Evolutionary conservation across 257 asterid genomes (phyloP), one percentile per base, ranked within the genome.

Genomic region (Datura wrightii): DNA sequence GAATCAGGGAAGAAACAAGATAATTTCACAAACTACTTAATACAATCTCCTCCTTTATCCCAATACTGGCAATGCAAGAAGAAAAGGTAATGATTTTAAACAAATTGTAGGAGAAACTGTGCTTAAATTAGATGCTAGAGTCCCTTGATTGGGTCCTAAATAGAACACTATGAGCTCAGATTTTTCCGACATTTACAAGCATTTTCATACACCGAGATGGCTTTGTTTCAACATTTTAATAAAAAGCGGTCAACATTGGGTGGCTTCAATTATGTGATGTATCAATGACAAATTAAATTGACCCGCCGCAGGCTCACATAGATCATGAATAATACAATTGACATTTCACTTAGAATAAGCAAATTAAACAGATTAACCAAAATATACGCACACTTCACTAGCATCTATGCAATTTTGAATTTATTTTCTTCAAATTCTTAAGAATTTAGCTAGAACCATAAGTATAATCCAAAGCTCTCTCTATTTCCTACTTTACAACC

Each of bases 21-120:
- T 34, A 78, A 78, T 14, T 52, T 52, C 48, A 3, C 15, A 34
- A 14, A 52, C 31, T 52, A 52, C 48, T 31, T 78, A 0, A 3
- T 34, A 3, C 10, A 31, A 31, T 7, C 5, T 3, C 48, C 82
- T 76, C 24, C 46, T 50, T 3, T 14, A 78, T 52, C n/a, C 15
- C 48, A 52, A 78, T 10, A 3, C 48, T 74, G 59, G 80, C 80
- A 74, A 48, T 7, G 80, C 41, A 11, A 74, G 80, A 76, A 76
- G 11, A 74, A 42, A 13, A 46, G 41, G 9, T 71, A 42, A 71
- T 44, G 71, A 31, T 31, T 63, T 46, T 13, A 74, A 3, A 54
- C 44, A 74, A 24, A 50, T 48, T 11, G 24, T 3, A 74, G 60
- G 60, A 19, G 80, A 74, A 50, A 5, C 7, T 0, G 24, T 24